Evolutionary conservation across 2,329 filamentous ascomycete genomes (phyloP), one percentile per base, ranked within the genome.

Genomic region (Xylariales sp.): DNA sequence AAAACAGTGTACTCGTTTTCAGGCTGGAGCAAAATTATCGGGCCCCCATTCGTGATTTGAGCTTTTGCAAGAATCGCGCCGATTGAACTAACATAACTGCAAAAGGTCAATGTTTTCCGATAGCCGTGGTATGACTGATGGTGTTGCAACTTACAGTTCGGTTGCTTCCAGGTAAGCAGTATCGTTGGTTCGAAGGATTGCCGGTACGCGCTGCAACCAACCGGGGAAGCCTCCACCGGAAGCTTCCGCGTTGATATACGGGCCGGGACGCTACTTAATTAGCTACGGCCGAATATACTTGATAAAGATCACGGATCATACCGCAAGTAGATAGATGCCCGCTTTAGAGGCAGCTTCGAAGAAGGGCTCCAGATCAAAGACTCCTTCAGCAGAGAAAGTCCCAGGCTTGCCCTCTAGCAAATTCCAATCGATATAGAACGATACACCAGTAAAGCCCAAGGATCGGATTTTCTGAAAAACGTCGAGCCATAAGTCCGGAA

Each of bases 381-480:
- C 68, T 0, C 85, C 86, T 2, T 86, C 77, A 2, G 79, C 81
- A 10, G 69, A 68, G 49, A 87, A 88, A 4, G 77, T 66, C 3
- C 84, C 86, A 1, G 69, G 78, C 42, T 84, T 81, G 3, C 83
- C 85, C 56, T 91, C 86, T 0, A 88, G 59, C 8, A 90, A 63
- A 4, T 81, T 83, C 86, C 85, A 91, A 49, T 88, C 74, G 11
- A 81, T 70, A 53, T 90, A 90, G 56, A 89, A 88, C 0, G 83
- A 87, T 1, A 89, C 83, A 33, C 78, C 74, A 50, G 85, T 90
- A 62, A 88, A 90, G 0, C 87, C 87, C 3, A 88, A 61, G 1
- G 85, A 81, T 58, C 85, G 88, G 59, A 90, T 78, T 60, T 93
- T 93, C 51, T 91, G 81, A 51, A 93, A 83, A 2, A 90, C 54